phyloP scores from a whole-genome alignment of 345 rosid genomes.

The Linum usitatissimum region DNA sequence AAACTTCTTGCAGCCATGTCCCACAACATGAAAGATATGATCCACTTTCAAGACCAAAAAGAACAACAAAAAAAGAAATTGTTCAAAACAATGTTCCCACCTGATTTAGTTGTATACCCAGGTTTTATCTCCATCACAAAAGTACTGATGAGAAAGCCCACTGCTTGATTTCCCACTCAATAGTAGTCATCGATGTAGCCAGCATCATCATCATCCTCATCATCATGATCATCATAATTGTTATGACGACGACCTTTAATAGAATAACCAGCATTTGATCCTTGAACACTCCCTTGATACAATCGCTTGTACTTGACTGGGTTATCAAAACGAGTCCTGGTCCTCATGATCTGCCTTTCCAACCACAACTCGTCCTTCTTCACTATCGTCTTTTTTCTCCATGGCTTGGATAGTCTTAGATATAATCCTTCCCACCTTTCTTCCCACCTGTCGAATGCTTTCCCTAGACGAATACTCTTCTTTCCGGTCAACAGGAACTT shows the following conservation, averaged over 20 bases:
- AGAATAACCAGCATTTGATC: constrained; percentile 11
- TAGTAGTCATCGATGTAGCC: not conserved
- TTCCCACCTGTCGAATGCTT: not conserved
- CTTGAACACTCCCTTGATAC: constrained; percentile 15
- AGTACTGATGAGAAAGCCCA: too few relatives aligned
- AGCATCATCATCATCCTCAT: not conserved
- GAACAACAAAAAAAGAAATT: too few relatives aligned
- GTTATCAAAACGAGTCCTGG: constrained; percentile 59
- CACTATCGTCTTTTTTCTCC: constrained; percentile 24
- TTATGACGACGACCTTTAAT: too few relatives aligned
- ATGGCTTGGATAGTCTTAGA: constrained; percentile 13
- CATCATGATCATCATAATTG: not conserved
- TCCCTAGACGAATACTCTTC: not conserved
- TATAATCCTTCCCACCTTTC: not conserved
- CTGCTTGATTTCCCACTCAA: not conserved
- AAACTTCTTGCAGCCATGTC: too few relatives aligned
- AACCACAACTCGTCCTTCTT: constrained; percentile 51
- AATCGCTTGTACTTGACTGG: constrained; percentile 46
- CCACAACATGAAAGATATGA: too few relatives aligned
- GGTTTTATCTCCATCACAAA: too few relatives aligned
- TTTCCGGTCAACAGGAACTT: not conserved
- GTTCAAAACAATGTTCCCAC: too few relatives aligned
- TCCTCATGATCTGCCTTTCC: constrained; percentile 51
- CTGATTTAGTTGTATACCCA: too few relatives aligned
- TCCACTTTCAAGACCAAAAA: too few relatives aligned